Percentiles rank a stretch among this genome's conserved stretches.
Evolutionary conservation across 2,329 filamentous ascomycete species (phyloP).

Genomic region (Scedosporium minutisporum): DNA sequence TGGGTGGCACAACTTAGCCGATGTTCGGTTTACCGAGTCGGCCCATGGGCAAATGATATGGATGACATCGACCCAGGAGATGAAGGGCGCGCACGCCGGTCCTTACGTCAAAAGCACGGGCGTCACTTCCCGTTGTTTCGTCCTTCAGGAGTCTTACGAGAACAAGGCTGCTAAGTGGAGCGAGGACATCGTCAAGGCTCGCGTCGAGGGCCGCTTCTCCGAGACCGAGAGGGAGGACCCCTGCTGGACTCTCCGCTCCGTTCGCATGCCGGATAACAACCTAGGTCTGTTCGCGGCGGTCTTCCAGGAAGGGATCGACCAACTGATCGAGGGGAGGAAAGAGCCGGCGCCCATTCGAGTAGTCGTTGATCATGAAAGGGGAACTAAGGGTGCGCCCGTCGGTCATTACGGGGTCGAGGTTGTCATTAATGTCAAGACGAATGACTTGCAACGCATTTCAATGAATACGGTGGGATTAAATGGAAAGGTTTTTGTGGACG

Average conservation of each 20-base stretch:
- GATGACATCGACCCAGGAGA: conserved; percentile 55
- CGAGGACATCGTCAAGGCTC: conserved; percentile 80
- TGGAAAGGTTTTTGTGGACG: conserved; percentile 63
- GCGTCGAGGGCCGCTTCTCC: conserved; percentile 74
- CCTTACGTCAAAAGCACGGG: conserved; percentile 36
- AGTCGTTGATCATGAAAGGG: conserved; percentile 60
- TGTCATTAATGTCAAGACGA: conserved; percentile 50
- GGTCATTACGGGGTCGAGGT: conserved; percentile 64
- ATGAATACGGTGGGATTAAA: conserved; percentile 53
- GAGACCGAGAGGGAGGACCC: conserved; percentile 74
- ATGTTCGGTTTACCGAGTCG: conserved; percentile 66
- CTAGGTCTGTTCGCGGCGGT: conserved; percentile 56
- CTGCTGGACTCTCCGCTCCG: conserved; percentile 70
- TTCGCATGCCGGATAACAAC: conserved; percentile 51
- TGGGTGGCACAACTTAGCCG: conserved; percentile 59
- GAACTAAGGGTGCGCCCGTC: conserved; percentile 55
- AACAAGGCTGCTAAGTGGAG: conserved; percentile 65
- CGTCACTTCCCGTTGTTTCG: conserved; percentile 56
- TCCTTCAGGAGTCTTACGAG: conserved; percentile 67
- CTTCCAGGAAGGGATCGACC: conserved; percentile 58
- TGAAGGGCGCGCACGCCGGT: conserved; percentile 44
- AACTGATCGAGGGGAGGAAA: conserved; percentile 52
- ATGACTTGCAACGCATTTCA: conserved; percentile 39
- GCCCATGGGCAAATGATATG: conserved; percentile 55
- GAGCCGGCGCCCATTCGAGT: conserved; percentile 62